Evolutionary conservation across 2,329 filamentous ascomycete genomes (phyloP), one percentile per base, ranked within the genome.

Genomic region (Aureobasidium namibiae): DNA sequence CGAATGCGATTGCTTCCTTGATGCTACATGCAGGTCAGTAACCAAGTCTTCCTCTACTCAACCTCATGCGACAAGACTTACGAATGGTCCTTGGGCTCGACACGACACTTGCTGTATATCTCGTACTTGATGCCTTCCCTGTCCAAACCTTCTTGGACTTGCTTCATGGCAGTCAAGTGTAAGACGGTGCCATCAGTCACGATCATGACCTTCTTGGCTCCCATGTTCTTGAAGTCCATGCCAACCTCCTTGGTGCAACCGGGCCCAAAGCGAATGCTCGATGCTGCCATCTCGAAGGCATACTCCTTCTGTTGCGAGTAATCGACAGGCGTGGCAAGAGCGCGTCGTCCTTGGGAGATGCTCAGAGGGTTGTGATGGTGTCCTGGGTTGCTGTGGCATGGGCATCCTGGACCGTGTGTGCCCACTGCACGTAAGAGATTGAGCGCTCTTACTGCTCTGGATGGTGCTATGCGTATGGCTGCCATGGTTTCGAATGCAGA

Each of bases 271-370:
- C 94, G 85, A 68, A 99, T 96, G 29, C 88, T 90, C 1, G 90
- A 95, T 1, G 94, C 91, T 0, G 94, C 94, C 92, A 99, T 95
- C 73, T 99, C 94, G 70, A 99, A 99, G 14, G 94, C 94, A 76
- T 99, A 99, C 73, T 99, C 94, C 72, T 95, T 96, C 68, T 91
- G 83, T 64, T 85, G 82, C 2, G 82, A 81, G 9, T 80, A 75
- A 67, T 90, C 86, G 29, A 88, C 76, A 0, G 92, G 90, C 0
- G 90, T 92, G n/a, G 90, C 91, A 61, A 92, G 75, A 61, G 82
- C 78, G 41, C 82, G 75, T 41, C 80, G 79, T 39, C 80, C 81
- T 74, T 82, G 81, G 65, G 79, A 78, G 42, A 80, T 70, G 6
- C 78, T 72, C 2, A 70, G 66, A 21, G 62, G 65, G 63, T 80